Evolutionary conservation across 345 rosid genomes (phyloP).

Genomic region (Eucalyptus virginea): DNA sequence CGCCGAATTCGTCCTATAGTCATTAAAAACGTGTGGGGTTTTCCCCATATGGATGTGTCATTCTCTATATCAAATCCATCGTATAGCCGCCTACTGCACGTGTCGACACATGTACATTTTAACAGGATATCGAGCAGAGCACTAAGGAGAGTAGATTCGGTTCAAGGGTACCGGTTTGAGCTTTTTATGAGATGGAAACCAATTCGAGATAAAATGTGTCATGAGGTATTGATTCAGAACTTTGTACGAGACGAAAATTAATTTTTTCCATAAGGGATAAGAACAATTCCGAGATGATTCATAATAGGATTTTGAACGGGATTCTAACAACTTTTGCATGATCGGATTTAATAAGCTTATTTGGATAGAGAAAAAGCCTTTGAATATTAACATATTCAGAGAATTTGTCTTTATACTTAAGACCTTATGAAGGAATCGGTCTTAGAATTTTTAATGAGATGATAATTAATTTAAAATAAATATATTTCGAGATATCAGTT

Average conservation of each 20-base stretch:
- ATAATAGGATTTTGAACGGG: accelerated
- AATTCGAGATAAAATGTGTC: neutral
- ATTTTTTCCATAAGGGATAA: no score
- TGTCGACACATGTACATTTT: accelerated
- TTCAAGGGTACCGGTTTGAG: accelerated
- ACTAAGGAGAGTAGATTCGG: neutral
- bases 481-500: neutral
- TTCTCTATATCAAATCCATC: neutral
- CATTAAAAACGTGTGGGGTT: neutral
- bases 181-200: neutral
- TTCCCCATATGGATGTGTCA: neutral
- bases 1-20: accelerated
- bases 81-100: accelerated
- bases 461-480: neutral
- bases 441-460: neutral
- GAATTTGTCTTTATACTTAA: accelerated
- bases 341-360: accelerated
- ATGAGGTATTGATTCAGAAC: accelerated
- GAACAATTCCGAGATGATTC: accelerated
- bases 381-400: no score
- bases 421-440: accelerated
- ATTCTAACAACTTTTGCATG: accelerated
- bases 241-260: accelerated
- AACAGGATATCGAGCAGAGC: accelerated
- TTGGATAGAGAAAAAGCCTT: no score